Evolutionary conservation across 1,139 yeast species (phyloP).

Genomic region (Kluyveromyces sp.): DNA sequence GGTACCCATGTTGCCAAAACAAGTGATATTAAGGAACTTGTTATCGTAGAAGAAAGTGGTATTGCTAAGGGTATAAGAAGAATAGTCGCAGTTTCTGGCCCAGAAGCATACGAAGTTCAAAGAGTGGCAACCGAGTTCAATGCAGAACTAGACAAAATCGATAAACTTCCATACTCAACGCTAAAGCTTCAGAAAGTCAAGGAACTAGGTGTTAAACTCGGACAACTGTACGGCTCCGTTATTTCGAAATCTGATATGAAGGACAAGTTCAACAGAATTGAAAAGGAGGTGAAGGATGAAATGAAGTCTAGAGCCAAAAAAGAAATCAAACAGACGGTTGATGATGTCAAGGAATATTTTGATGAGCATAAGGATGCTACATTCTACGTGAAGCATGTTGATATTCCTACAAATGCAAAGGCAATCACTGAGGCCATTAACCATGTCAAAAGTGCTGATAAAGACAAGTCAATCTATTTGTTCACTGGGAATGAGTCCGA

Average conservation of each 20-base stretch:
- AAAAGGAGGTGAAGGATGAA: conserved; percentile 82
- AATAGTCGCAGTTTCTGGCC: conserved; percentile 93
- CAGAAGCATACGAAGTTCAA: conserved; percentile 85
- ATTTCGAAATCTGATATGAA: conserved; percentile 70
- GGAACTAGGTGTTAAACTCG: conserved; percentile 76
- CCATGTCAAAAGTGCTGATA: conserved; percentile 69
- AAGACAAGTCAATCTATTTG: conserved; percentile 72
- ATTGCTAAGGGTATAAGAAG: conserved; percentile 98
- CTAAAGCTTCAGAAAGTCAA: conserved; percentile 73
- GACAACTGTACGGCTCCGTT: conserved; percentile 76
- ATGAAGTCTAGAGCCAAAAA: conserved; percentile 80
- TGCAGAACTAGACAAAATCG: conserved; percentile 50
- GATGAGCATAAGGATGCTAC: conserved; percentile 41
- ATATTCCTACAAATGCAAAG: conserved; percentile 79
- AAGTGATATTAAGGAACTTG: conserved; percentile 85
- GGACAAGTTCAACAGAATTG: conserved; percentile 67
- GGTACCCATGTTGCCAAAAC: conserved; percentile 95
- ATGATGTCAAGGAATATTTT: conserved; percentile 70
- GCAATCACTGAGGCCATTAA: conserved; percentile 90
- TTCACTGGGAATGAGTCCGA: conserved; percentile 60
- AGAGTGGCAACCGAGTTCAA: conserved; percentile 69
- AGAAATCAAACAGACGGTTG: conserved; percentile 75
- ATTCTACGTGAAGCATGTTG: conserved; percentile 59
- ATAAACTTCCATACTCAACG: conserved; percentile 54
- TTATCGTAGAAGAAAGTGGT: conserved; percentile 89